Conservation (phyloP, 768 basidiomycete species). For the Phlebiopsis flavidoalba region DNA sequence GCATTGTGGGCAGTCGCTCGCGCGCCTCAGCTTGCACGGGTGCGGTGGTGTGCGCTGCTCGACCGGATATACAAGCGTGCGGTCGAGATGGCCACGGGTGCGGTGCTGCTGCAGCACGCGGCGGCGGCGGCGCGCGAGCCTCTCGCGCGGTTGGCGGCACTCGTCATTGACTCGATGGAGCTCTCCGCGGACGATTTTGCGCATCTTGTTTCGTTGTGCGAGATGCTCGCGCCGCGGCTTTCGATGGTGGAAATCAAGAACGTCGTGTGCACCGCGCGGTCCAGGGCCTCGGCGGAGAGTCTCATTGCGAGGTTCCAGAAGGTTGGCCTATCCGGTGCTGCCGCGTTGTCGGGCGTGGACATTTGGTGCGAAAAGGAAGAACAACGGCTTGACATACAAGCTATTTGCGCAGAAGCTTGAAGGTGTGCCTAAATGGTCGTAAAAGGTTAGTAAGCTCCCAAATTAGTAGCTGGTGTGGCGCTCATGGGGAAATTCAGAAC, state of each 20-base stretch:
- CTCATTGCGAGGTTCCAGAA: background rate
- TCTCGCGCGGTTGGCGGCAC: background rate
- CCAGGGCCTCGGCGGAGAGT: background rate
- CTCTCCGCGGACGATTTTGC: background rate
- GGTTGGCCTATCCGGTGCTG: background rate
- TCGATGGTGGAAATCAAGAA: background rate
- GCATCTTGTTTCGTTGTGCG: background rate
- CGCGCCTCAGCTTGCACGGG: background rate
- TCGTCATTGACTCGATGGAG: background rate
- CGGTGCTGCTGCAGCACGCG: too few relatives aligned
- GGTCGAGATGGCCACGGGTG: background rate
- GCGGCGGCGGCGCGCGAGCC: background rate
- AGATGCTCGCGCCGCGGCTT: background rate
- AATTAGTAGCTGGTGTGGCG: background rate
- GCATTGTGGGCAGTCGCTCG: background rate
- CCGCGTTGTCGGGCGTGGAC: background rate
- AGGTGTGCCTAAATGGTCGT: background rate
- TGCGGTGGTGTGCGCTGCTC: background rate
- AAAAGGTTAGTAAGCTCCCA: background rate
- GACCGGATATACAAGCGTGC: background rate
- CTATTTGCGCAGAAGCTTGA: background rate
- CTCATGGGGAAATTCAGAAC: background rate
- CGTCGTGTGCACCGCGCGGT: background rate
- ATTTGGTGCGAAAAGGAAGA: background rate
- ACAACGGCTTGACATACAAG: background rate